A percentile compares a stretch with the other conserved stretches of the same genome.
Conservation (phyloP, 306 rosid species). For the Sicyos baderoa region DNA sequence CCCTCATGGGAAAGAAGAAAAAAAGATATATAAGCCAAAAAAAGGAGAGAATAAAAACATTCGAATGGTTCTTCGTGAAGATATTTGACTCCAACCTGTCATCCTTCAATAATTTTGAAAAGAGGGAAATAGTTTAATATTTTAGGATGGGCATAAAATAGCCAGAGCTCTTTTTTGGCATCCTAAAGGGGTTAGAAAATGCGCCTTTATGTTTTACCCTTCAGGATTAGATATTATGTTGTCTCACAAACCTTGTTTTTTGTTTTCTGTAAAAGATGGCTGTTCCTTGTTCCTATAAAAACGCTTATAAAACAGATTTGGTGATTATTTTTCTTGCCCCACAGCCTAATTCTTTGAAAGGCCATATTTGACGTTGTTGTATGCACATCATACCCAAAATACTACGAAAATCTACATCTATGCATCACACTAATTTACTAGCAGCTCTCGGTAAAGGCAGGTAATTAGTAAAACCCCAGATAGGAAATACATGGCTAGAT, state of each 20-base stretch:
- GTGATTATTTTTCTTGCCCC: neutral
- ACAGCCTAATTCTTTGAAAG: neutral
- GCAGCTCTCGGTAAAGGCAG: slow-evolving; percentile 6
- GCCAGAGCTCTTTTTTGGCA: too few species aligned
- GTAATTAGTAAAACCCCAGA: neutral
- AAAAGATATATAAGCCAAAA: neutral
- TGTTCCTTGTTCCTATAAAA: neutral
- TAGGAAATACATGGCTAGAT: neutral
- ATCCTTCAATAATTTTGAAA: too few species aligned
- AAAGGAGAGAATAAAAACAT: slow-evolving; percentile 8
- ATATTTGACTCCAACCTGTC: too few species aligned
- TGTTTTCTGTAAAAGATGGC: neutral
- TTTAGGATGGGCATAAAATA: too few species aligned
- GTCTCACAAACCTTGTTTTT: neutral
- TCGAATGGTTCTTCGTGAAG: neutral
- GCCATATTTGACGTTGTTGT: too few species aligned
- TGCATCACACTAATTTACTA: neutral
- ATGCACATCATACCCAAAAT: neutral
- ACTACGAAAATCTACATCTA: neutral
- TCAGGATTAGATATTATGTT: neutral
- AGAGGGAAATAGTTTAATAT: too few species aligned
- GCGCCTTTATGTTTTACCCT: neutral
- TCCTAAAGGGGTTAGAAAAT: too few species aligned
- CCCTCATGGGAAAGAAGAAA: neutral
- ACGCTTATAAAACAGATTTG: neutral